Conservation (phyloP, 176 grass and related monocot species). For the Oryza glumipatula region DNA sequence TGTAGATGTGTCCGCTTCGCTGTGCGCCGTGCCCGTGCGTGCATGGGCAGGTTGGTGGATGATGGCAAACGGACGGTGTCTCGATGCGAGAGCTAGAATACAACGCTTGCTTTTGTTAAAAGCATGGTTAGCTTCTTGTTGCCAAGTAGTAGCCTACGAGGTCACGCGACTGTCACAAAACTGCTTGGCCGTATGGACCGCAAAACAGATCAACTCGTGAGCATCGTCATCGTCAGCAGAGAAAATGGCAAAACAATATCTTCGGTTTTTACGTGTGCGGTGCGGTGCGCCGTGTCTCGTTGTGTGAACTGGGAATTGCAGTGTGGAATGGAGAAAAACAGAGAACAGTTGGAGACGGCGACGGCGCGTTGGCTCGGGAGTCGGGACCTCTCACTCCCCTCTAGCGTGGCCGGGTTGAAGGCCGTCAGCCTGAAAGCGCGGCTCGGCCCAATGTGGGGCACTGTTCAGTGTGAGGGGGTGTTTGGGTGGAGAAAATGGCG, state of each 20-base stretch:
- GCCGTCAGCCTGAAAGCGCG: neutral
- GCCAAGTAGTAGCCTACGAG: neutral
- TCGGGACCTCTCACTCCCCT: neutral
- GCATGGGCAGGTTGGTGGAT: neutral
- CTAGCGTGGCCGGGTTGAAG: neutral
- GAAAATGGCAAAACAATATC: neutral
- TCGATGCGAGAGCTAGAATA: conserved; percentile 24
- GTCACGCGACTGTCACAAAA: neutral
- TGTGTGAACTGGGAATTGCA: neutral
- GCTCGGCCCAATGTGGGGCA: too few species aligned
- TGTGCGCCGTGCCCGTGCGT: conserved; percentile 3
- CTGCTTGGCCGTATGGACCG: conserved; percentile 34
- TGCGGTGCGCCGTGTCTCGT: neutral
- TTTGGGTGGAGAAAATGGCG: too few species aligned
- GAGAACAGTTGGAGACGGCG: neutral
- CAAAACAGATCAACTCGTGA: neutral
- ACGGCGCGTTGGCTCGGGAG: neutral
- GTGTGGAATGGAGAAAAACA: neutral
- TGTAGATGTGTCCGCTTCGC: neutral
- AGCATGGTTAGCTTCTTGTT: conserved; percentile 15
- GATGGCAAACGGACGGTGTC: neutral
- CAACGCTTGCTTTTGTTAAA: conserved; percentile 4
- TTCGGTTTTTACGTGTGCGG: neutral
- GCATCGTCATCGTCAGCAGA: neutral
- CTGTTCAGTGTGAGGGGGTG: neutral